Evolutionary conservation across 768 basidiomycete genomes (phyloP).

Genomic region (Galerina sulciceps): DNA sequence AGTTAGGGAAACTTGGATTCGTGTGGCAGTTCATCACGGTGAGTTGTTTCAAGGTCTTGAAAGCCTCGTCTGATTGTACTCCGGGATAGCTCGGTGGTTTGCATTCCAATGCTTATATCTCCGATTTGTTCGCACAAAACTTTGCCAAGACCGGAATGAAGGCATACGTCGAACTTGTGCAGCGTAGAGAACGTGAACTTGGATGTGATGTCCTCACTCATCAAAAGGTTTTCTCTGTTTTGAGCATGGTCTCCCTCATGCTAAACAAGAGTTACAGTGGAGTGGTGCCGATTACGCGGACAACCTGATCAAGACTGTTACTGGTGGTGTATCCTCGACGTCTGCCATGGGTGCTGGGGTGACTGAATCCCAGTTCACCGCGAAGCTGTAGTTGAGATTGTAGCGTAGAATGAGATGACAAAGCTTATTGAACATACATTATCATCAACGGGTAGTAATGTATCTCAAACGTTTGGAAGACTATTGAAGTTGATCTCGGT

Average conservation of each 20-base stretch:
- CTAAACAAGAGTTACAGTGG: constrained; percentile 61
- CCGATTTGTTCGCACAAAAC: constrained; percentile 86
- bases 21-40: constrained; percentile 99
- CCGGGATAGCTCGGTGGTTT: constrained; percentile 83
- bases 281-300: constrained; percentile 95
- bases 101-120: constrained; percentile 97
- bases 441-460: constrained; percentile 8
- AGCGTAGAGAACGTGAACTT: constrained; percentile 89
- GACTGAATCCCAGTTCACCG: constrained; percentile 83
- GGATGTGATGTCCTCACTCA: constrained; percentile 97
- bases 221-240: constrained; percentile 69
- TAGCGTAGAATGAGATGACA: constrained; percentile 20
- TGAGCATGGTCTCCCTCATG: background rate
- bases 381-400: constrained; percentile 34
- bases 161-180: constrained; percentile 95
- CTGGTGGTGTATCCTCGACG: constrained; percentile 95
- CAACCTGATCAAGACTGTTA: constrained; percentile 91
- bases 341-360: constrained; percentile 99
- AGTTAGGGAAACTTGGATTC: constrained; percentile 93
- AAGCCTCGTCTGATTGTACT: constrained; percentile 8
- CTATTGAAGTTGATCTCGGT: background rate
- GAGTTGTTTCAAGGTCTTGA: constrained; percentile 26
- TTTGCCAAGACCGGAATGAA: constrained; percentile 98
- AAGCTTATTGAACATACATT: constrained; percentile 22
- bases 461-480: background rate